phyloP scores from a whole-genome alignment of 495 filamentous ascomycete species.

The Rhypophila decipiens region DNA sequence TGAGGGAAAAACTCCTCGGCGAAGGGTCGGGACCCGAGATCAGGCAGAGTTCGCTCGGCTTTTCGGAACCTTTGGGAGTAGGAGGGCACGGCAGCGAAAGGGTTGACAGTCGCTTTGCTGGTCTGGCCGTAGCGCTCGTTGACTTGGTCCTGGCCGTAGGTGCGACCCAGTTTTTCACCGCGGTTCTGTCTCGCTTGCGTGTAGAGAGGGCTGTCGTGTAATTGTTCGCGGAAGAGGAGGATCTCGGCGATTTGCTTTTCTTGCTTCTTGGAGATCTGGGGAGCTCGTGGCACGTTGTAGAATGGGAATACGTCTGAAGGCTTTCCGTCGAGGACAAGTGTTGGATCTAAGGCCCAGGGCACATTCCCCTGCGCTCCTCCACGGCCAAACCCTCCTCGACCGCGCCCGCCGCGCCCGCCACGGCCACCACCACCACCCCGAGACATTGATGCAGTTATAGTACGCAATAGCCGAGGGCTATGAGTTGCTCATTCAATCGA shows the following conservation, averaged over 20 bases:
- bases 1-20: constrained; percentile 45
- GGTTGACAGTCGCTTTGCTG: constrained; percentile 43
- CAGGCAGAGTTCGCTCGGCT: constrained; percentile 39
- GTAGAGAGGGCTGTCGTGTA: constrained; percentile 45
- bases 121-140: constrained; percentile 43
- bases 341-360: constrained; percentile 25
- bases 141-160: constrained; percentile 43
- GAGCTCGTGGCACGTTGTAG: constrained; percentile 35
- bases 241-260: constrained; percentile 38
- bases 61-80: constrained; percentile 44
- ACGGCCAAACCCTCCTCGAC: constrained; percentile 15
- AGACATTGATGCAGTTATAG: constrained; percentile 13
- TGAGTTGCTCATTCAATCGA: too few relatives aligned
- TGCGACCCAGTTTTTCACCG: constrained; percentile 15
- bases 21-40: constrained; percentile 35
- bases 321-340: constrained; percentile 30
- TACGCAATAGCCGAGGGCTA: not conserved
- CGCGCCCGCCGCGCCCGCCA: constrained; percentile 30
- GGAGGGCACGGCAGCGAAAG: constrained; percentile 44
- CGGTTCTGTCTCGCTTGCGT: constrained; percentile 31
- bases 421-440: constrained; percentile 29
- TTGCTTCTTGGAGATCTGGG: constrained; percentile 32
- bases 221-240: constrained; percentile 39
- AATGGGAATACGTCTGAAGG: constrained; percentile 38
- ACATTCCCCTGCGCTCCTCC: constrained; percentile 27